Base-by-base conservation (phyloP, 23 red algal species). In the Cyanidium caldarium region DNA sequence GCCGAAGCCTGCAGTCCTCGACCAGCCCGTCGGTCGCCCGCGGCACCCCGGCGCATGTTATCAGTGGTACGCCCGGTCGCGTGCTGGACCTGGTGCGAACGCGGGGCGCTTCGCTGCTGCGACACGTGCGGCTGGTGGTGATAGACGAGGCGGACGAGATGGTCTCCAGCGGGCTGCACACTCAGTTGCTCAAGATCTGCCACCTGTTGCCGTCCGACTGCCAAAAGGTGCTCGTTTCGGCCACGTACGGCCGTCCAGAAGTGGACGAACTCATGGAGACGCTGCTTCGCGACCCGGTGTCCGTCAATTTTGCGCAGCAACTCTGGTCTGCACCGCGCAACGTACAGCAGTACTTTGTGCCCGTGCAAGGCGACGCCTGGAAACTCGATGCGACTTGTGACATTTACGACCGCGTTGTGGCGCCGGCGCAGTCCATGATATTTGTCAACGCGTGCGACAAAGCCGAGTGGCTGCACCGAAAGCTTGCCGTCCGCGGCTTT, bases 141-240 rank as follows among this genome's bases (percentile, higher is more conserved):
- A 38, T 75, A 45, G 70, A 75, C 38, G 70, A 75, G 38, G 41
- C 44, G 17, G 70, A 75, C 39, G 58, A 57, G 37, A 80, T 46
- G 68, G 13, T 46, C 3, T 38, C 46, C 30, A 40, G 37, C 20
- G 41, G 61, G 3, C 39, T 80, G 34, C 20, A 26, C 7, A 16
- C 16, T 35, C 43, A 80, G 26, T 12, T 80, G 2, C 33, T 38
- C 2, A 31, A 42, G 38, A 70, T 80, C 3, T 35, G 40, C 46
- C 2, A 28, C 5, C n/a, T 42, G 13, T 38, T 80, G 21, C 65
- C 70, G 26, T 23, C 0, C 12, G 17, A 10, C 3, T 61, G 35
- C 39, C 70, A 75, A 58, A 35, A 36, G 1, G 46, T 75, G 16
- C n/a, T 75, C 21, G 46, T 75, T 46, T 75, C 70, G 14, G 70